These are phyloP conservation scores for Claviceps paspali DNA, from an alignment of 2,329 filamentous ascomycete species.

Conservation along the genomic window DNA sequence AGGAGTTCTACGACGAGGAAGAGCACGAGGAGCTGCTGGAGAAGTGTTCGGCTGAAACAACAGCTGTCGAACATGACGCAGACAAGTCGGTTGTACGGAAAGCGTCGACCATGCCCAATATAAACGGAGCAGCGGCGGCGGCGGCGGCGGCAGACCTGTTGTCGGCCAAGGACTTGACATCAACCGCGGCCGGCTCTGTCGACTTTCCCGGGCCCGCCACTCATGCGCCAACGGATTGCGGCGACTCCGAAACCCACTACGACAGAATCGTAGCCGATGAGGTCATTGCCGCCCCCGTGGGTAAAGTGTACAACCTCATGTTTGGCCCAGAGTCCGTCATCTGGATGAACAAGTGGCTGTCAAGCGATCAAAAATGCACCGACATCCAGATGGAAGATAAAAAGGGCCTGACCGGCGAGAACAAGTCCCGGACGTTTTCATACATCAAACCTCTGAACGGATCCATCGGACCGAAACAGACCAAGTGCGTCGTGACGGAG, in stretches of 20 bases:
- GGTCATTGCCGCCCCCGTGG: slow-evolving; percentile 69
- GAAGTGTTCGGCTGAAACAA: slow-evolving; percentile 24
- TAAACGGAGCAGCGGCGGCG: slow-evolving; percentile 21
- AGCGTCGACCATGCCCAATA: slow-evolving; percentile 39
- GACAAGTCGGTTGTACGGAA: slow-evolving; percentile 58
- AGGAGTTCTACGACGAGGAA: slow-evolving; percentile 65
- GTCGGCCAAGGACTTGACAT: too few relatives aligned
- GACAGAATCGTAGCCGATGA: slow-evolving; percentile 79
- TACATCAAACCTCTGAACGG: slow-evolving; percentile 86
- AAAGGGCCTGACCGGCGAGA: slow-evolving; percentile 60
- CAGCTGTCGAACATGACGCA: slow-evolving; percentile 29
- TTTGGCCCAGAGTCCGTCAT: slow-evolving; percentile 67
- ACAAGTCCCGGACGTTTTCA: slow-evolving; percentile 57
- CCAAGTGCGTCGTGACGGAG: slow-evolving; percentile 82
- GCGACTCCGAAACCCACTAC: slow-evolving; percentile 64
- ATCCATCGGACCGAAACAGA: slow-evolving; percentile 81
- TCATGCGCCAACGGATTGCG: slow-evolving; percentile 75
- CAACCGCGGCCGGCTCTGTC: slow-evolving; percentile 23
- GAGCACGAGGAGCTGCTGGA: slow-evolving; percentile 66
- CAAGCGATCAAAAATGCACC: slow-evolving; percentile 72
- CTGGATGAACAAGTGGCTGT: slow-evolving; percentile 79
- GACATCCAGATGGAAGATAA: slow-evolving; percentile 84
- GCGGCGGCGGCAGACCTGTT: neutral
- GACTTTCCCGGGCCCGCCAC: slow-evolving; percentile 77
- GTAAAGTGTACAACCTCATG: slow-evolving; percentile 77